Percentiles rank a stretch among this genome's conserved stretches.
Conservation (phyloP, 495 filamentous ascomycete genomes). For the Penicillium paxilli region DNA sequence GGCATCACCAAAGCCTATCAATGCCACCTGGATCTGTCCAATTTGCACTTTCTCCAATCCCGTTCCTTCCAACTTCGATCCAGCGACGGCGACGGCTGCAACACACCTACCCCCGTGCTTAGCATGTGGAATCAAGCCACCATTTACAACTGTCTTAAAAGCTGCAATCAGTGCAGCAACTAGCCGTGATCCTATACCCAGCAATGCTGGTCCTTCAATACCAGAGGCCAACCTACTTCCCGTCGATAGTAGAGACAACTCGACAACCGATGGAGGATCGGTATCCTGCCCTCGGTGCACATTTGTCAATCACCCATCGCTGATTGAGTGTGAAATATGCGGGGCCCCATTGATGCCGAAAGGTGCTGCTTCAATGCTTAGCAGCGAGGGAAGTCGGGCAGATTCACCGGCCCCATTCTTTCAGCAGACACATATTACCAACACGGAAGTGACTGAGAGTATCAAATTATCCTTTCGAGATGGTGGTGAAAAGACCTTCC, state of each 20-base stretch:
- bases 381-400: constrained; percentile 34
- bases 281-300: constrained; percentile 82
- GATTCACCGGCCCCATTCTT: constrained; percentile 79
- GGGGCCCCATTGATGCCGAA: constrained; percentile 61
- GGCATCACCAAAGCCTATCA: constrained; percentile 34
- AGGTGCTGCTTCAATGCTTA: constrained; percentile 22
- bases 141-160: constrained; percentile 77
- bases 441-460: constrained; percentile 64
- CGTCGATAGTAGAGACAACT: constrained; percentile 5
- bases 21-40: constrained; percentile 94
- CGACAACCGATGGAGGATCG: constrained; percentile 11
- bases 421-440: constrained; percentile 34
- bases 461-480: constrained; percentile 90
- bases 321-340: constrained; percentile 88
- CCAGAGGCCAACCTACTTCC: constrained; percentile 1
- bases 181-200: constrained; percentile 43
- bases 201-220: constrained; percentile 14
- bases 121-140: constrained; percentile 91
- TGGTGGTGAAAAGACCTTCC: constrained; percentile 87
- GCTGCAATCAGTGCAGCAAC: constrained; percentile 72
- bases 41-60: constrained; percentile 98
- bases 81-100: constrained; percentile 68
- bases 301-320: constrained; percentile 87
- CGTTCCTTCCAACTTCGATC: constrained; percentile 89
- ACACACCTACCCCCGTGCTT: constrained; percentile 84